phyloP scores from a whole-genome alignment of 257 asterid species.

The Lavandula angustifolia region DNA sequence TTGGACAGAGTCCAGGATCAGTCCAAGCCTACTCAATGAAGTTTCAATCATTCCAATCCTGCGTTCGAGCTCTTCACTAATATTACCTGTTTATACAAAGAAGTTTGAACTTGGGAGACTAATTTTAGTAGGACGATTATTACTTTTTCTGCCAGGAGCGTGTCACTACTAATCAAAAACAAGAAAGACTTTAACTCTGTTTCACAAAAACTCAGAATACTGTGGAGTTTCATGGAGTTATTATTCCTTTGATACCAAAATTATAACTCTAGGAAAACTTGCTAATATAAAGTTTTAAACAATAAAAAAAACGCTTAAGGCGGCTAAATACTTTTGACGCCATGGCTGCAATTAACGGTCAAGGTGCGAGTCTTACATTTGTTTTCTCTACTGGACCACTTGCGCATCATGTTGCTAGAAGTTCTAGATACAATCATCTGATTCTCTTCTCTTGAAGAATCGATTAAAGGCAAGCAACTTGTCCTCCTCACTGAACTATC shows the following conservation, averaged over 20 bases:
- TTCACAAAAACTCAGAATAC: conserved; percentile 1
- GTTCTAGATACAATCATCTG: conserved; percentile 60
- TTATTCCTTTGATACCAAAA: background rate
- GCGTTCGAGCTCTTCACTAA: conserved; percentile 79
- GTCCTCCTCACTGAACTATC: conserved; percentile 69
- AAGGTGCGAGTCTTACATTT: conserved; percentile 58
- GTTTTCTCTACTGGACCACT: conserved; percentile 68
- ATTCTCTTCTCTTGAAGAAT: conserved; percentile 69
- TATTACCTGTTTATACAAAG: conserved; percentile 58
- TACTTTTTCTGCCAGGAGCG: background rate
- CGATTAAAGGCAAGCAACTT: conserved; percentile 54
- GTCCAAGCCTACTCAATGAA: conserved; percentile 73
- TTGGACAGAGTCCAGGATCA: conserved; percentile 86
- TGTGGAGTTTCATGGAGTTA: background rate
- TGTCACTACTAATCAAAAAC: conserved; percentile 3
- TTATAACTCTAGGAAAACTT: conserved; percentile 27
- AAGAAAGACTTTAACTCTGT: background rate
- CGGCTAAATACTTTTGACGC: conserved; percentile 3
- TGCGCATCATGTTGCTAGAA: conserved; percentile 64
- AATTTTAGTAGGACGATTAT: conserved; percentile 17
- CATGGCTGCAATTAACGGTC: conserved; percentile 25
- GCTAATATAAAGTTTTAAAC: conserved; percentile 19
- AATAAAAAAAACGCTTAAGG: conserved; percentile 13
- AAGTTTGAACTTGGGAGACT: conserved; percentile 23
- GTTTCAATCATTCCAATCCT: conserved; percentile 83